phyloP scores from a whole-genome alignment of 2,329 filamentous ascomycete genomes.

The Phialocephala sp. region DNA sequence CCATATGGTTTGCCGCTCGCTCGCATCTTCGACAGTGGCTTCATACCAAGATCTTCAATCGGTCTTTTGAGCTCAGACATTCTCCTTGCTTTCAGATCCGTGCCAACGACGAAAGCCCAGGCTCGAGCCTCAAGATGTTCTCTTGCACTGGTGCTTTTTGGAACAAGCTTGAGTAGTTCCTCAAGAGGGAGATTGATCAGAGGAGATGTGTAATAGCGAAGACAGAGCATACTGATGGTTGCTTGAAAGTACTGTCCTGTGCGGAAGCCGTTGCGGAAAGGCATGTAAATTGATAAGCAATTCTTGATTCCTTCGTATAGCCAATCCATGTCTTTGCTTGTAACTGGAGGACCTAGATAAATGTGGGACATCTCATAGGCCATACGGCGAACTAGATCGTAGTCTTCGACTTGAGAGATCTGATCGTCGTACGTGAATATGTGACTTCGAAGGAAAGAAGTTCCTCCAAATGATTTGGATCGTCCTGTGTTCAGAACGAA shows the following conservation, averaged over 20 bases:
- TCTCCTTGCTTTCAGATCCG: constrained; percentile 27
- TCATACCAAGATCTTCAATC: constrained; percentile 32
- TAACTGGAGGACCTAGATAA: constrained; percentile 27
- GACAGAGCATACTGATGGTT: constrained; percentile 33
- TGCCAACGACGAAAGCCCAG: constrained; percentile 28
- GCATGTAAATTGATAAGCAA: constrained; percentile 35
- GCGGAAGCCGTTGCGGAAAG: constrained; percentile 33
- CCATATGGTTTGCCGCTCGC: constrained; percentile 23
- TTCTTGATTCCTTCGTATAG: constrained; percentile 33
- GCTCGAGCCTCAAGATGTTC: constrained; percentile 25
- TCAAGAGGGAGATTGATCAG: constrained; percentile 22
- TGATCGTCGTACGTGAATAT: constrained; percentile 36
- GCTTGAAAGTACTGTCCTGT: constrained; percentile 34
- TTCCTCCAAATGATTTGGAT: constrained; percentile 22
- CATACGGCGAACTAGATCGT: constrained; percentile 34
- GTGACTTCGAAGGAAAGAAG: constrained; percentile 29
- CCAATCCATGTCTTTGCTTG: constrained; percentile 27
- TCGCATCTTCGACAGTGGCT: constrained; percentile 22
- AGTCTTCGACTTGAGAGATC: constrained; percentile 30
- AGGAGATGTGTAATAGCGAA: constrained; percentile 36
- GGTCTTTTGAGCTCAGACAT: constrained; percentile 27
- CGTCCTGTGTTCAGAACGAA: constrained; percentile 29
- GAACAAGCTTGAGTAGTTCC: constrained; percentile 22
- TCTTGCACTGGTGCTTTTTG: constrained; percentile 21
- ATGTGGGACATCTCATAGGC: constrained; percentile 32